These are phyloP conservation scores for Inonotus hispidus DNA, from an alignment of 1,284 basidiomycete species.

Conservation along the genomic window DNA sequence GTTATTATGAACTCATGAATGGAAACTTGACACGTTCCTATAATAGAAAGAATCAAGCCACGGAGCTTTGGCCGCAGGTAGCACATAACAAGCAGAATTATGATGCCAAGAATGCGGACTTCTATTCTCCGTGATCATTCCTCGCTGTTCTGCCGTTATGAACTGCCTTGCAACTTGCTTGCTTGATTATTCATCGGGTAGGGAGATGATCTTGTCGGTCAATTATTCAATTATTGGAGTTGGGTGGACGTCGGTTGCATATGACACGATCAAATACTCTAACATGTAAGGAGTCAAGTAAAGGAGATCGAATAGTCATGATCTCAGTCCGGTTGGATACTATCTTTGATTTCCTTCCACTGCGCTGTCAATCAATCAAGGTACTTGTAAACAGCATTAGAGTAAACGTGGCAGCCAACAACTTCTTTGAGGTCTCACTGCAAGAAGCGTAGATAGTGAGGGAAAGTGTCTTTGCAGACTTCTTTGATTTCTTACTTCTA, in stretches of 20 bases:
- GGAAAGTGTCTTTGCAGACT: background rate
- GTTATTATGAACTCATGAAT: no score
- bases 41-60: background rate
- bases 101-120: background rate
- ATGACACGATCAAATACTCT: no score
- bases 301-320: background rate
- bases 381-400: background rate
- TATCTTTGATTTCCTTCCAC: background rate
- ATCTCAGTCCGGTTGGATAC: background rate
- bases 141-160: no score
- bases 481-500: background rate
- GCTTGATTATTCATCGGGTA: no score
- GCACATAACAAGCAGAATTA: background rate
- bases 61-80: background rate
- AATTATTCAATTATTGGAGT: no score
- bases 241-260: no score
- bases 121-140: no score
- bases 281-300: no score
- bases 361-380: background rate
- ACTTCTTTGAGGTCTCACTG: background rate
- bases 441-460: no score
- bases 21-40: background rate
- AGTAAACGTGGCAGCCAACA: background rate
- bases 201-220: no score
- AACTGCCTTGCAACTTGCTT: no score